These are phyloP conservation scores for Rauvolfia tetraphylla DNA, from an alignment of 257 asterid genomes.

Conservation along the genomic window DNA sequence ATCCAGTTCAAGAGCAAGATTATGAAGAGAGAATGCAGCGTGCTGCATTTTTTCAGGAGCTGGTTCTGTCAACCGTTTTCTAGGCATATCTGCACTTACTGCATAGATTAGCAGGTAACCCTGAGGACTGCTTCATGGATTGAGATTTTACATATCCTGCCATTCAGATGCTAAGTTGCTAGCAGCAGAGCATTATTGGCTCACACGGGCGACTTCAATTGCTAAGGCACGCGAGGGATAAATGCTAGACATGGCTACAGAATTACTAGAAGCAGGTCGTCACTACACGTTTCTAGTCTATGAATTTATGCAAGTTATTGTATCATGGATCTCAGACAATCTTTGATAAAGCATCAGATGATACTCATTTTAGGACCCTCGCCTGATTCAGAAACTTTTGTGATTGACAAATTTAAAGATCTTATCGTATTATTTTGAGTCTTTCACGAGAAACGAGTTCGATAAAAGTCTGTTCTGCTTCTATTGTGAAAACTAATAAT, in stretches of 20 bases:
- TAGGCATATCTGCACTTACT: constrained; percentile 1
- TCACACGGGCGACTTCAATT: background rate
- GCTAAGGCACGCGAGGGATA: background rate
- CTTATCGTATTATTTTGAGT: background rate
- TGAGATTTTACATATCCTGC: background rate
- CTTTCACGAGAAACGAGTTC: too few species aligned
- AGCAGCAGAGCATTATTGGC: background rate
- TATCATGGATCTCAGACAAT: background rate
- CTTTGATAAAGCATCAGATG: background rate
- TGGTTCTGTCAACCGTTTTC: constrained; percentile 39
- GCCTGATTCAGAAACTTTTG: background rate
- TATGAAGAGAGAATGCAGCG: constrained; percentile 39
- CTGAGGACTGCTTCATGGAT: background rate
- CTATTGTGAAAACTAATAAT: too few species aligned
- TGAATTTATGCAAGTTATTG: background rate
- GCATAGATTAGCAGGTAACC: background rate
- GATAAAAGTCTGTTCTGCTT: too few species aligned
- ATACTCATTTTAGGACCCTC: background rate
- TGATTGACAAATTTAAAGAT: too few species aligned
- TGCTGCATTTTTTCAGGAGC: constrained; percentile 48
- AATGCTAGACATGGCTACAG: background rate
- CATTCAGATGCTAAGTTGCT: background rate
- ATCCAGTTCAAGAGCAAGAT: constrained; percentile 27
- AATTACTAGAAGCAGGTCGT: background rate
- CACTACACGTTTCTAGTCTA: background rate